Percentiles rank a stretch among this genome's conserved stretches.
Conservation (phyloP, 495 filamentous ascomycete species). For the Aspergillus indologenus region DNA sequence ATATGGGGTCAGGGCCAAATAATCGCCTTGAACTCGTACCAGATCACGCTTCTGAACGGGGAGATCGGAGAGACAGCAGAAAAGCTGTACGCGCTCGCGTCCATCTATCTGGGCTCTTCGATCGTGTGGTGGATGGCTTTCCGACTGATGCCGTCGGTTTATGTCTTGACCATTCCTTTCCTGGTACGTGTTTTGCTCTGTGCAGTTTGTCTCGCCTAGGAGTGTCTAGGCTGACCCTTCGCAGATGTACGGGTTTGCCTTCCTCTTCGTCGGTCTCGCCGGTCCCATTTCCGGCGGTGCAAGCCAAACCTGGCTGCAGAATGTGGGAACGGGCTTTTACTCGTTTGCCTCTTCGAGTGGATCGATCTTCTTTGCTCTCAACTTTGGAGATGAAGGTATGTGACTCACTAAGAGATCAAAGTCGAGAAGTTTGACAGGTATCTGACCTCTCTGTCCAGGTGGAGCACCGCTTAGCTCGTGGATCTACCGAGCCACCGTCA, state of each 20-base stretch:
- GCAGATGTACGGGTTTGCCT: slow-evolving; percentile 53
- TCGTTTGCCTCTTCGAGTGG: slow-evolving; percentile 45
- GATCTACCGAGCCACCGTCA: slow-evolving; percentile 49
- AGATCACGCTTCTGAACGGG: slow-evolving; percentile 64
- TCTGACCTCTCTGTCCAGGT: neutral
- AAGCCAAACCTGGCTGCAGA: slow-evolving; percentile 44
- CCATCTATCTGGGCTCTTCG: slow-evolving; percentile 57
- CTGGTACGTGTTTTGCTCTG: neutral
- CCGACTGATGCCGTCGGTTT: slow-evolving; percentile 52
- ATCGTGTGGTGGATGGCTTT: slow-evolving; percentile 63
- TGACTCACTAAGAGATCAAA: neutral
- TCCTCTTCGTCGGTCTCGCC: slow-evolving; percentile 60
- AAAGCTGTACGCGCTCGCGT: slow-evolving; percentile 62
- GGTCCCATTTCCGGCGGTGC: slow-evolving; percentile 34
- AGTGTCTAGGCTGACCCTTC: neutral
- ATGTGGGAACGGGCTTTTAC: slow-evolving; percentile 45
- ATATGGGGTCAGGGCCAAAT: slow-evolving; percentile 47
- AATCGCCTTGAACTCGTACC: slow-evolving; percentile 66
- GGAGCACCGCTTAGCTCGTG: slow-evolving; percentile 45
- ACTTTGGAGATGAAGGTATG: slow-evolving; percentile 45
- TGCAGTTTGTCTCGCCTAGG: neutral
- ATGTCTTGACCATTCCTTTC: slow-evolving; percentile 1
- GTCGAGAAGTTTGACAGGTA: neutral
- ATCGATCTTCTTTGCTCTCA: slow-evolving; percentile 48
- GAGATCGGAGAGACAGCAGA: slow-evolving; percentile 57